Base-by-base conservation (phyloP, 2,329 filamentous ascomycete genomes). In the Elsinoe arachidis region DNA sequence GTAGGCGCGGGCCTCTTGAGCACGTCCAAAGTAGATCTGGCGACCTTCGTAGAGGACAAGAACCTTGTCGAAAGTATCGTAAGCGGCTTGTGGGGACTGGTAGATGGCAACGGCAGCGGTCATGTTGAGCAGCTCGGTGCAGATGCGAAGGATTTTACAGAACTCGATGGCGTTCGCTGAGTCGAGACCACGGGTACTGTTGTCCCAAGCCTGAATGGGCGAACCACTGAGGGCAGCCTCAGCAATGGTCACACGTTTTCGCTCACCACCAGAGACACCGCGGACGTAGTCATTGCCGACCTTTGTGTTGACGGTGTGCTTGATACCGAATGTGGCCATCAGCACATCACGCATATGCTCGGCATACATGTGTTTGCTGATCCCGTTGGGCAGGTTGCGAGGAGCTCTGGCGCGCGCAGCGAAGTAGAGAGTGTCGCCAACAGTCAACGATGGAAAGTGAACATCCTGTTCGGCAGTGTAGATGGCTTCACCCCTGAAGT, bases 391-490 rank as follows among this genome's bases (percentile, higher is more conserved):
- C 2, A 85, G 76, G 33, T 79, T 65, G 41, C 80, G 79, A 2
- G 86, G 85, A 52, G 85, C 80, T 57, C 86, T 79, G 5, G 87
- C 86, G 15, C 81, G 77, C 3, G 88, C 87, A 15, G 88, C 88
- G 61, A 92, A 92, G 56, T 82, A 85, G 47, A 92, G 77, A 1
- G 88, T 93, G 65, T 92, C 86, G 54, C 87, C 87, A 43, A 92
- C 88, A 1, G 81, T 84, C 64, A 93, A 73, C 73, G 85, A 81
- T 11, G 87, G 86, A 66, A 91, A 91, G 71, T 91, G 87, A 3
- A 87, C 85, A 68, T 95, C 90, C 35, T 88, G 85, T 70, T 93
- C 88, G 59, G 87, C 87, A 0, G 87, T 91, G 73, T 93, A 93
- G 69, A 93, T 91, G 61, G 87, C 87, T 72, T 95, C 89, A 62